Conservation (phyloP, 148 eudicot species). For the Heliamphora exappendiculata region DNA sequence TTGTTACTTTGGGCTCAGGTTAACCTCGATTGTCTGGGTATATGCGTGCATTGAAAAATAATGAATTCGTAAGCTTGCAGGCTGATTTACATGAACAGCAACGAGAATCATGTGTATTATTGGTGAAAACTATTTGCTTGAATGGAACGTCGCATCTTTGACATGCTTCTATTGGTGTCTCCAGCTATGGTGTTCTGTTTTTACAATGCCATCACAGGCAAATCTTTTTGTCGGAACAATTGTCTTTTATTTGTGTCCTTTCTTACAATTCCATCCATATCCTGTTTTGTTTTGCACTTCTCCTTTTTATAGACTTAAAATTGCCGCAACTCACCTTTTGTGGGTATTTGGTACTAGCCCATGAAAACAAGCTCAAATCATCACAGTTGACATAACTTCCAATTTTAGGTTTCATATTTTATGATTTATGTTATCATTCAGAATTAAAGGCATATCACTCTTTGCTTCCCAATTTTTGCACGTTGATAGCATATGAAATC, state of each 20-base stretch:
- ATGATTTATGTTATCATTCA: not conserved
- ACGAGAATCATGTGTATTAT: not conserved
- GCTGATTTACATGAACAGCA: not conserved
- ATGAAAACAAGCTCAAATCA: not conserved
- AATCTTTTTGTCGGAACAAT: not conserved
- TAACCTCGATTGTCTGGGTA: not conserved
- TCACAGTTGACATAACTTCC: not conserved
- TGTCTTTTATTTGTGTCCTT: not conserved
- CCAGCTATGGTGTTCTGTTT: not conserved
- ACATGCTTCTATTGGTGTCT: not conserved
- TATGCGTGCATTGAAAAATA: not conserved
- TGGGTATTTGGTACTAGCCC: not conserved
- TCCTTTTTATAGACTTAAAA: not conserved
- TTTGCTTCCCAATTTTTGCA: constrained; percentile 1
- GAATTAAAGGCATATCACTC: not conserved
- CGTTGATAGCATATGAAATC: not conserved
- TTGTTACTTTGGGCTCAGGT: no score
- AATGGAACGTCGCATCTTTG: not conserved
- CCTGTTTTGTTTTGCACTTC: not conserved
- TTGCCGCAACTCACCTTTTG: not conserved
- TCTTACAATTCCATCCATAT: not conserved
- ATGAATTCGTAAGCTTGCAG: not conserved
- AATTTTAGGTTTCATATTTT: not conserved
- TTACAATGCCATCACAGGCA: not conserved
- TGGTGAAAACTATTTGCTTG: not conserved